Base-by-base conservation (phyloP, 1,284 basidiomycete species). In the Cystobasidium slooffiae region DNA sequence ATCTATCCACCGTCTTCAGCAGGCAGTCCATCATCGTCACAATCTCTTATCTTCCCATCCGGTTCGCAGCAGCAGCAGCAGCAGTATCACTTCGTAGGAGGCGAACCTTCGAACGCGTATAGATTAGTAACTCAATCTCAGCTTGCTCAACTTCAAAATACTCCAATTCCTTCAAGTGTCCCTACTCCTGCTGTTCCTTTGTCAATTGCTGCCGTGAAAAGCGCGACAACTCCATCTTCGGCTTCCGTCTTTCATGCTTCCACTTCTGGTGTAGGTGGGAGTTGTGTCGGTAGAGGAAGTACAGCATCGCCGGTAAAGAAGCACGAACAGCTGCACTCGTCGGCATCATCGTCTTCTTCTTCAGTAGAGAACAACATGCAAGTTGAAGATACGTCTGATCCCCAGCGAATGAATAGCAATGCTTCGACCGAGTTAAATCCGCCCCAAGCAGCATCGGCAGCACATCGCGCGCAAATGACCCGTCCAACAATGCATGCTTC, bases 91-190 rank as follows among this genome's bases (percentile, higher is more conserved):
- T 59, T 43, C 39, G 39, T 43, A 59, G 37, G 56, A n/a, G 39
- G 56, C n/a, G 59, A 41, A 61, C 61, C 61, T 37, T 14, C 61
- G 22, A 47, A 46, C 46, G 44, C 44, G 43, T 49, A 63, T 49
- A 9, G 61, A 41, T n/a, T 63, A 12, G 61, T 47, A 16, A 63
- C 61, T 10, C 43, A 63, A 44, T 49, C 61, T 7, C 61, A 49
- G 43, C 44, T 63, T 7, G 61, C 61, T 49, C 61, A 63, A 9
- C 37, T 59, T n/a, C 56, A 41, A 31, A 41, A 31, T 5, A 59
- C 37, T 59, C 56, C 56, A n/a, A 59, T 59, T n/a, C 56, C 56
- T 41, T 31, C 37, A 31, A 41, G 37, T 7, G n/a, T 59, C 9
- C 37, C 37, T 41, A 59, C 56, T 14, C 37, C 56, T 4, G 56